These are phyloP conservation scores for Eucalyptus erythrocorys DNA, from an alignment of 345 rosid genomes.

Conservation along the genomic window DNA sequence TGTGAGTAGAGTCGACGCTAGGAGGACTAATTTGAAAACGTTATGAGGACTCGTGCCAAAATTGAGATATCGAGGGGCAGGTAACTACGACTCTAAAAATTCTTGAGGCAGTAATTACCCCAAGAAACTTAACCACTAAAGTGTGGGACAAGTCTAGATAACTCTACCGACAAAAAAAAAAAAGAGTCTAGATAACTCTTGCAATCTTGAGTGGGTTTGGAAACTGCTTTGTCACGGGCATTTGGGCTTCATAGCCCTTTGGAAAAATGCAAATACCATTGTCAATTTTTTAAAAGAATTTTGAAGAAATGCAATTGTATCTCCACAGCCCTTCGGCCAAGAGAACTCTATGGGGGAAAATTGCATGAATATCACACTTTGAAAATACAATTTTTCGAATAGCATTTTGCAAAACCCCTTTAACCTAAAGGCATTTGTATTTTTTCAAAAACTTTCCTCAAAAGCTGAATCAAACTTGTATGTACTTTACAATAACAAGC, in stretches of 20 bases:
- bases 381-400: no score
- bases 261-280: neutral
- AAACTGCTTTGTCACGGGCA: neutral
- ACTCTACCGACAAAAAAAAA: no score
- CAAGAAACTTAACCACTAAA: neutral
- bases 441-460: neutral
- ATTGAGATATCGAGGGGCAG: neutral
- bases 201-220: neutral
- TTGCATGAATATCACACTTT: neutral
- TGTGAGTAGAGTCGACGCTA: neutral
- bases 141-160: neutral
- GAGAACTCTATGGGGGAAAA: no score
- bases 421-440: no score
- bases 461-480: neutral
- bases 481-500: neutral
- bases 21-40: neutral
- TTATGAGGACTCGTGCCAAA: neutral
- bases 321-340: neutral
- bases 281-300: rapidly evolving
- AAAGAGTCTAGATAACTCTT: neutral
- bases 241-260: neutral
- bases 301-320: no score
- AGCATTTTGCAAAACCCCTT: neutral
- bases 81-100: neutral
- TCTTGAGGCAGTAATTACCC: neutral